Percentiles rank a stretch among this genome's conserved stretches.
Evolutionary conservation across 106 monocot species (phyloP).

Genomic region (Agapanthus africanus): DNA sequence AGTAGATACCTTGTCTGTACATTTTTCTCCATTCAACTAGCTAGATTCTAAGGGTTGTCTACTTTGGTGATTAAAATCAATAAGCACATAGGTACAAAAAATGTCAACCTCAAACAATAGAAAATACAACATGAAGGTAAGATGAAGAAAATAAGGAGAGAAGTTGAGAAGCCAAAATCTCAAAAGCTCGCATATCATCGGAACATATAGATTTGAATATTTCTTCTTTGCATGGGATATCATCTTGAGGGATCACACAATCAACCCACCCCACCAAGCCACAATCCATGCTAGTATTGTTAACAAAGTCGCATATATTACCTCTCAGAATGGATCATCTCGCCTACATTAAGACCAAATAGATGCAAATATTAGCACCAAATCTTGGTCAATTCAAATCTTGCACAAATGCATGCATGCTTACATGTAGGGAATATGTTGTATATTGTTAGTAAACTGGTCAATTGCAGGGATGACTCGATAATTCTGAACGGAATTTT

Average conservation of each 20-base stretch:
- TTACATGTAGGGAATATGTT: neutral
- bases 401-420: neutral
- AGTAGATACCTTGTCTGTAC: too few relatives aligned
- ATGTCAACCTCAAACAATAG: too few relatives aligned
- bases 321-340: neutral
- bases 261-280: too few relatives aligned
- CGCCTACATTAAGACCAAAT: neutral
- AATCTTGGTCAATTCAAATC: neutral
- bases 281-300: neutral
- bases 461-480: conserved; percentile 72
- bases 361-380: neutral
- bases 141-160: neutral
- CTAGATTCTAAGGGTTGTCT: too few relatives aligned
- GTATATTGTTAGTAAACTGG: neutral
- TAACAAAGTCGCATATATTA: neutral
- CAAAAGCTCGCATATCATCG: neutral
- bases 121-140: neutral
- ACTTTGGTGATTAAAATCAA: too few relatives aligned
- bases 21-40: too few relatives aligned
- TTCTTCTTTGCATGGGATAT: too few relatives aligned
- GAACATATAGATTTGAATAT: neutral
- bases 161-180: neutral
- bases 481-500: conserved; percentile 55
- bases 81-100: too few relatives aligned
- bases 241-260: too few relatives aligned